A percentile compares a stretch with the other conserved stretches of the same genome.
Conservation (phyloP, 2,329 filamentous ascomycete genomes). For the Botrytis aclada region DNA sequence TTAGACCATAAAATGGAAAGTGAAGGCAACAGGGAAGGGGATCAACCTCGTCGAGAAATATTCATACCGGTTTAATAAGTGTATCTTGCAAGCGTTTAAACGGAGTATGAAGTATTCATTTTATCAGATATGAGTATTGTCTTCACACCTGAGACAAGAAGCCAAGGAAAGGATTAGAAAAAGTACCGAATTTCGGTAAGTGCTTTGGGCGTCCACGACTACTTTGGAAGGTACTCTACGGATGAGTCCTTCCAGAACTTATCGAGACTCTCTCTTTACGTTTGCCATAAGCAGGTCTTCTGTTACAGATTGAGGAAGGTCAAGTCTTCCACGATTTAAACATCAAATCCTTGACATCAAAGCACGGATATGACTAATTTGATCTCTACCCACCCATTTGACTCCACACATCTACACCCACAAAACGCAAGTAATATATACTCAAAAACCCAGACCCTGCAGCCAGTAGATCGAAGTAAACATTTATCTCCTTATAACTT, state of each 20-base stretch:
- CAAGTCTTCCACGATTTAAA: background rate
- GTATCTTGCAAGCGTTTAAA: background rate
- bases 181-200: background rate
- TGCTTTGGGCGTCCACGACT: background rate
- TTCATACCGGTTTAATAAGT: background rate
- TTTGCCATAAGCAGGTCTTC: background rate
- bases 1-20: background rate
- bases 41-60: background rate
- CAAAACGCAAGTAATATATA: background rate
- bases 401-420: background rate
- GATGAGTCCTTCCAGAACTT: background rate
- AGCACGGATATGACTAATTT: background rate
- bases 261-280: background rate
- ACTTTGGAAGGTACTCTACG: background rate
- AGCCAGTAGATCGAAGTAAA: fast-evolving
- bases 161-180: background rate
- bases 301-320: too few relatives aligned
- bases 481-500: background rate
- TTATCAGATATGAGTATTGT: background rate
- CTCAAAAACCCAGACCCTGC: fast-evolving
- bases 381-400: background rate
- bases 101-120: background rate
- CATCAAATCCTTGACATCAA: background rate
- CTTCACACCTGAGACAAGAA: background rate
- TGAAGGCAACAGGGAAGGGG: background rate